Evolutionary conservation across 1,284 basidiomycete genomes (phyloP), one percentile per base, ranked within the genome.

Genomic region (Malassezia psittaci): DNA sequence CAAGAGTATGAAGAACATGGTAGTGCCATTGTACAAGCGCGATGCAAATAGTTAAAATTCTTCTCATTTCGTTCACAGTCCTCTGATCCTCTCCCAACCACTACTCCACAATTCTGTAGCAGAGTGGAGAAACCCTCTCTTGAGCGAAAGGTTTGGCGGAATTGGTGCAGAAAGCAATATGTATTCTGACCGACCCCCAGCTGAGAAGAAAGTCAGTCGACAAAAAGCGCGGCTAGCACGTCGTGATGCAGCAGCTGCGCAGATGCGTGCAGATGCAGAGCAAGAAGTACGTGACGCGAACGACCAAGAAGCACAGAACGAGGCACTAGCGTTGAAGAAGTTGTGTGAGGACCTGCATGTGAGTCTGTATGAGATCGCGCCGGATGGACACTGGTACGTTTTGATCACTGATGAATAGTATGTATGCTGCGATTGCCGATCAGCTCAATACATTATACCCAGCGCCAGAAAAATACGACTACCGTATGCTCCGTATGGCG

Each of bases 361-460:
- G 16, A 8, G 32, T 7, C 13, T 54, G 37, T 36, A 40, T 32
- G 47, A 58, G 87, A 87, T 96, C 67, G 85, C 84, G 60, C 88
- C 91, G 9, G 91, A 96, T 68, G 91, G 91, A 0, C 91, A 96
- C 68, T 96, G 90, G 59, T 59, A 36, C 11, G 55, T 47, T 16
- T 35, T 19, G 13, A 9, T 18, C 16, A 32, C 50, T 39, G 11
- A 15, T 40, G 15, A 51, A 29, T 29, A 64, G 65, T 77, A 83
- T 96, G 38, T 96, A 87, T 77, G 86, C 89, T 41, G 88, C 91
- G 5, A 79, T 96, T 11, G 90, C 88, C 16, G 90, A 96, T 74
- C 91, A 81, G 63, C 70, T 80, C 6, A 75, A 71, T 7, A 37
- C 65, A 15, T 52, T 55, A 43, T 46, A 57, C 35, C 55, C 55